Conservation (phyloP, 192 early-diverging fungal genomes). For the Umbelopsis sp. region DNA sequence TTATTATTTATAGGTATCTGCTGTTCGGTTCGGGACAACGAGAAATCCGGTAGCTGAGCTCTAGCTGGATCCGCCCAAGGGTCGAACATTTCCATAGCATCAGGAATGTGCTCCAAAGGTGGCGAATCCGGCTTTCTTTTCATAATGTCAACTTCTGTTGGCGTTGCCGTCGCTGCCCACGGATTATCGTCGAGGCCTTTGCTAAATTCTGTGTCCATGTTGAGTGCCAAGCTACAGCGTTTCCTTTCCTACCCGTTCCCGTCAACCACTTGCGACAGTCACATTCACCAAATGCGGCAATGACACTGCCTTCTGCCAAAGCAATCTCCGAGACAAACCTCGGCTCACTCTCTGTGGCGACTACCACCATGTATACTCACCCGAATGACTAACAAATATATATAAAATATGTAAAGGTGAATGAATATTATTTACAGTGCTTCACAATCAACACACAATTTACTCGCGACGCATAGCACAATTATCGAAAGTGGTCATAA, state of each 20-base stretch:
- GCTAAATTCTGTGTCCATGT: conserved; percentile 2
- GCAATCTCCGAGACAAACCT: too few relatives aligned
- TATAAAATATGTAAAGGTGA: too few relatives aligned
- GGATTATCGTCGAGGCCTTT: conserved; percentile 12
- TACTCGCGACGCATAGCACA: too few relatives aligned
- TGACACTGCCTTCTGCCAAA: too few relatives aligned
- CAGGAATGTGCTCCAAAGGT: conserved; percentile 14
- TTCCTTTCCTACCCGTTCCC: not conserved
- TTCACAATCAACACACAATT: too few relatives aligned
- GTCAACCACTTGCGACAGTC: not conserved
- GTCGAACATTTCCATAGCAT: conserved; percentile 5
- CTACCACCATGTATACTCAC: too few relatives aligned
- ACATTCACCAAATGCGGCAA: not conserved
- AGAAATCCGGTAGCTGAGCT: conserved; percentile 5
- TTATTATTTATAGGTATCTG: not conserved
- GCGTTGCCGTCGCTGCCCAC: not conserved
- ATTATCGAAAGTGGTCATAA: too few relatives aligned
- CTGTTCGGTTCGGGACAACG: not conserved
- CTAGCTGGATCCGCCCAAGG: conserved; percentile 8
- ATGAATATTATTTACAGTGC: too few relatives aligned
- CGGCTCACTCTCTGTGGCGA: too few relatives aligned
- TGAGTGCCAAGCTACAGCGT: conserved; percentile 8
- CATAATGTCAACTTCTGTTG: not conserved
- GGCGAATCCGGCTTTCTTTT: conserved; percentile 10
- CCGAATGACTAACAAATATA: too few relatives aligned